phyloP scores from a whole-genome alignment of 176 grass and related monocot species.

The Cenchrus americanus region DNA sequence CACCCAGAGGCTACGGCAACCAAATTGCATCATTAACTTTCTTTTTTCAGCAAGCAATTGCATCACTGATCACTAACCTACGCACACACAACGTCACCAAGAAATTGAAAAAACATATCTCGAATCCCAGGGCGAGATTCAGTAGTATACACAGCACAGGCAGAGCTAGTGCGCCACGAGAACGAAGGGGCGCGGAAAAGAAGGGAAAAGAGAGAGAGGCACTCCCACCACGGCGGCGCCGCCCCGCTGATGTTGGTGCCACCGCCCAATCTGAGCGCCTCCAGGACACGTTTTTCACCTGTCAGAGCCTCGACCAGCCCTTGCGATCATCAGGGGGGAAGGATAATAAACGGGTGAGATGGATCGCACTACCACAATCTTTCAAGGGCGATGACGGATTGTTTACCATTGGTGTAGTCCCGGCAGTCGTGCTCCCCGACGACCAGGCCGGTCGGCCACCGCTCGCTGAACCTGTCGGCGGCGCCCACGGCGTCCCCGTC shows the following conservation, averaged over 20 bases:
- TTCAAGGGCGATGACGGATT: background rate
- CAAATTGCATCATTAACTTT: background rate
- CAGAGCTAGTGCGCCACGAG: slow-evolving; percentile 9
- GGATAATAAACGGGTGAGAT: background rate
- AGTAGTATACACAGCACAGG: slow-evolving; percentile 1
- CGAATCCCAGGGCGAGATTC: slow-evolving; percentile 29
- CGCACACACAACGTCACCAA: background rate
- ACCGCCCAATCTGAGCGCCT: slow-evolving; percentile 38
- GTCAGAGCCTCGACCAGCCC: slow-evolving; percentile 78
- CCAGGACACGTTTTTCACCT: slow-evolving; percentile 67
- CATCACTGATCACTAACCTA: background rate
- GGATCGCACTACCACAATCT: background rate
- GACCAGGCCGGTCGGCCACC: slow-evolving; percentile 68
- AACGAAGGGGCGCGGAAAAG: background rate
- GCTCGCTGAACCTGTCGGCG: slow-evolving; percentile 72
- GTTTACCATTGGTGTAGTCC: slow-evolving; percentile 77
- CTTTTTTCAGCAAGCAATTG: background rate
- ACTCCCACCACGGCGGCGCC: slow-evolving; percentile 33
- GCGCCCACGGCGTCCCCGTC: slow-evolving; percentile 41
- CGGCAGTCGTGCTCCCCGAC: slow-evolving; percentile 82
- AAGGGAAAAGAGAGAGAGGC: background rate
- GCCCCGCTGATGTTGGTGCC: slow-evolving; percentile 13
- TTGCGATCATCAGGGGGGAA: slow-evolving; percentile 18
- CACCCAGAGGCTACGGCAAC: background rate
- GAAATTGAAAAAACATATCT: slow-evolving; percentile 30